Evolutionary conservation across 805 yeast species (phyloP), one percentile per base, ranked within the genome.

Genomic region (Barnettozyma salicaria): DNA sequence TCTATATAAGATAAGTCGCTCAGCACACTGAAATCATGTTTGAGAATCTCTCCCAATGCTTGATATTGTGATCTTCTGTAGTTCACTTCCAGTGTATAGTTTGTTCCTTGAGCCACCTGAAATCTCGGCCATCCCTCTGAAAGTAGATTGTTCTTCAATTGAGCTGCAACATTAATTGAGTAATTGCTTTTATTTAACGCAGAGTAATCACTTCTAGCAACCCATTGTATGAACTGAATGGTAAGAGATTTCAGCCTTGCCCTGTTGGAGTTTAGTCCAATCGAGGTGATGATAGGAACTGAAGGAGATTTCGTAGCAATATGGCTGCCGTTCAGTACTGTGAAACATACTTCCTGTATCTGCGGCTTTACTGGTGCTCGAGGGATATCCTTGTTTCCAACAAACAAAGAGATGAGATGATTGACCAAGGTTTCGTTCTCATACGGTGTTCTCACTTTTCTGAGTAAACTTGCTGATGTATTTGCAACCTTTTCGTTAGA

Each of bases 41-140:
- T 65, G 34, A 82, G 53, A 7, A 89, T 65, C 16, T 76, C 69
- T 2, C 95, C 92, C 18, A 89, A 57, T 0, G 94, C 79, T 54
- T 85, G 95, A 52, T 86, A 89, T 47, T 83, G 86, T 26, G 68
- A 59, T 49, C 72, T 70, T 47, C 92, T 68, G 46, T 74, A 79
- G 5, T 59, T 47, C 3, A 73, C 42, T 12, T 47, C 52, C 6
- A 32, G 32, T 3, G 65, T 48, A 30, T 59, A 63, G 36, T 64
- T 61, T 12, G 64, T 61, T 10, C 66, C 63, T 3, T 61, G 63
- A 1, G 57, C 56, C 10, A 62, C 47, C 31, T 63, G 66, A 31
- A 68, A 45, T 40, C 56, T 62, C 6, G 83, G 83, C 83, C 82
- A 77, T 4, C 83, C 83, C 38, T 74, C 79, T 16, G 67, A 57